A percentile compares a stretch with the other conserved stretches of the same genome.
phyloP scores from a whole-genome alignment of 2,329 filamentous ascomycete genomes.

The Cordyceps javanica region DNA sequence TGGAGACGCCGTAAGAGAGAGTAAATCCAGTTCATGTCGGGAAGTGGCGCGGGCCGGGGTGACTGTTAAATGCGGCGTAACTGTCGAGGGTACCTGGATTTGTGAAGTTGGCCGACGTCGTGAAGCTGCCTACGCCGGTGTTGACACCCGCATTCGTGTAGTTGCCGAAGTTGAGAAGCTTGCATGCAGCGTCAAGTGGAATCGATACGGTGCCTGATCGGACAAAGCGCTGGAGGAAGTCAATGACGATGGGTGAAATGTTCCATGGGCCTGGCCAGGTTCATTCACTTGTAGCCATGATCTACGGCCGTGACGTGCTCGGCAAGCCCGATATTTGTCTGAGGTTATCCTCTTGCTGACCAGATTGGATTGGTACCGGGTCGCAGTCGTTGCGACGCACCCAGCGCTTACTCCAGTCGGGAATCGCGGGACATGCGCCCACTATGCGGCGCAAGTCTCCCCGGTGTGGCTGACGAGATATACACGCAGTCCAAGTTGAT shows the following conservation, averaged over 20 bases:
- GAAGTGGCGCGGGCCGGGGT: too few species aligned
- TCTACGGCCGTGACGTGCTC: background rate
- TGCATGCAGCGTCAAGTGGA: background rate
- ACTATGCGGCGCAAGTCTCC: constrained; percentile 21
- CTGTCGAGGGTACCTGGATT: too few species aligned
- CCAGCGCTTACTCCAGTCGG: constrained; percentile 5
- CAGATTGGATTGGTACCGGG: background rate
- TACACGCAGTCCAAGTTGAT: constrained; percentile 32
- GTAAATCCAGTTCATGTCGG: too few species aligned
- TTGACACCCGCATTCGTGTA: background rate
- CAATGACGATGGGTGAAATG: background rate
- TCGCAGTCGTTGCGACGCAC: constrained; percentile 9
- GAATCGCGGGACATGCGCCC: background rate
- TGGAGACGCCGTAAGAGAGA: too few species aligned
- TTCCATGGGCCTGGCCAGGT: background rate
- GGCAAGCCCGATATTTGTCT: constrained; percentile 1
- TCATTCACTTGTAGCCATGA: background rate
- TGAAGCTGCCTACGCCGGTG: background rate
- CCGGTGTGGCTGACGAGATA: constrained; percentile 34
- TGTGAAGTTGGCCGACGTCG: too few species aligned
- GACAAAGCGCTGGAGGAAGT: background rate
- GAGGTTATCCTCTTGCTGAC: background rate
- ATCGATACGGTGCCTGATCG: background rate
- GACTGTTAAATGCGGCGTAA: too few species aligned
- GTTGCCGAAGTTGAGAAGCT: background rate